Evolutionary conservation across 129 eudicot species (phyloP).

Genomic region (Escallonia rubra): DNA sequence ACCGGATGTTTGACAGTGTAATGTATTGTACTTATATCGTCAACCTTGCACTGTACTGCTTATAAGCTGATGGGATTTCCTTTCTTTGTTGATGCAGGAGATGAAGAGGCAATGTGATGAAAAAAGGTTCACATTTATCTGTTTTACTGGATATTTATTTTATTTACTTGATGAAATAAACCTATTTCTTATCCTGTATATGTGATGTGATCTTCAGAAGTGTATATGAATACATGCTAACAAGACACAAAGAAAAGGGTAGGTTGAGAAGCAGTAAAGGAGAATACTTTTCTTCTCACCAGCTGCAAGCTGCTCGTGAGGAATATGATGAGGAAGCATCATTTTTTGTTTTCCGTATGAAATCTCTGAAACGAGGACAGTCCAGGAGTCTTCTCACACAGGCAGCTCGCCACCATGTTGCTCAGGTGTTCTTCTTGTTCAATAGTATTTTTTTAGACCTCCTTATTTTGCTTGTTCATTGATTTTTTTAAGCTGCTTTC

Average conservation of each 20-base stretch:
- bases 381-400: conserved; percentile 90
- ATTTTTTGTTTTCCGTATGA: conserved; percentile 75
- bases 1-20: background rate
- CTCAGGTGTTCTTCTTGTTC: conserved; percentile 52
- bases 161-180: background rate
- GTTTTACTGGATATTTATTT: background rate
- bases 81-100: conserved; percentile 52
- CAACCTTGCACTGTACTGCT: conserved; percentile 1
- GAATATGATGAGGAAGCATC: conserved; percentile 78
- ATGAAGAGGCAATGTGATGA: conserved; percentile 81
- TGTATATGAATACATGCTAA: conserved; percentile 46
- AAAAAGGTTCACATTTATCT: conserved; percentile 50
- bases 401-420: conserved; percentile 90
- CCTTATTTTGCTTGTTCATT: background rate
- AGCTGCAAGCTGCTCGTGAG: conserved; percentile 58
- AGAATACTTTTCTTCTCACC: conserved; percentile 49
- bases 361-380: conserved; percentile 78
- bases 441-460: background rate
- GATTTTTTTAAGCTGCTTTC: background rate
- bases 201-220: conserved; percentile 30
- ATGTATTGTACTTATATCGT: background rate
- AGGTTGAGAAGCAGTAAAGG: conserved; percentile 47
- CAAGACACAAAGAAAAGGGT: conserved; percentile 53
- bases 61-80: background rate
- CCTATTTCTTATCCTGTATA: background rate